These are phyloP conservation scores for Tuber melanosporum DNA, from an alignment of 495 filamentous ascomycete species.

Conservation along the genomic window DNA sequence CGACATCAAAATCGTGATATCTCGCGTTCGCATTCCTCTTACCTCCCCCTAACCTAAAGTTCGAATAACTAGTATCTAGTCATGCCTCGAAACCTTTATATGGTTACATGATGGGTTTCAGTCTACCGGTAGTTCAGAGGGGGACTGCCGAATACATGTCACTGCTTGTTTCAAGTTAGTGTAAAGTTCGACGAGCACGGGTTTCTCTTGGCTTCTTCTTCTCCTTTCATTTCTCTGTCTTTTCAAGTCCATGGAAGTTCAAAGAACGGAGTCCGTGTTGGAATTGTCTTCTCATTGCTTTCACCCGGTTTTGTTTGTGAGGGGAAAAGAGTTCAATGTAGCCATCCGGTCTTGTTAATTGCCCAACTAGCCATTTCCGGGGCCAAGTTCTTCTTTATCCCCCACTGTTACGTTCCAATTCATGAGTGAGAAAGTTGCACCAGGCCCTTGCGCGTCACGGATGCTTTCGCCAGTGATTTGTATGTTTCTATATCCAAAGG, in stretches of 20 bases:
- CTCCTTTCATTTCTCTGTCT: background rate
- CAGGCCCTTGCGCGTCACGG: background rate
- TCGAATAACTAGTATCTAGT: constrained; percentile 3
- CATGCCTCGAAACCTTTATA: background rate
- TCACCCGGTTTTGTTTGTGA: background rate
- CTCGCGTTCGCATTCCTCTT: background rate
- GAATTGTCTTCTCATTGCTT: background rate
- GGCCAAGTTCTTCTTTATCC: background rate
- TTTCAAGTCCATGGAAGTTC: constrained; percentile 2
- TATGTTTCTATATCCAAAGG: background rate
- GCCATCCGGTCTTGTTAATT: background rate
- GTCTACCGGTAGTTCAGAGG: background rate
- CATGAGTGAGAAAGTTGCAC: background rate
- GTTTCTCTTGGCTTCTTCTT: background rate
- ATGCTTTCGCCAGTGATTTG: background rate
- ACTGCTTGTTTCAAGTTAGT: background rate
- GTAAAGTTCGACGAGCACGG: background rate
- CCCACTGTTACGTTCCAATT: background rate
- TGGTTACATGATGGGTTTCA: background rate
- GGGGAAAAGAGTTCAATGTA: background rate
- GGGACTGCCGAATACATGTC: background rate
- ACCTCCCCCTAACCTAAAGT: background rate
- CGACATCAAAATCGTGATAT: background rate
- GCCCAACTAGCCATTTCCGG: background rate
- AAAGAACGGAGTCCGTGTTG: background rate